Conservation (phyloP, 371 early-diverging fungal species). For the Mucor saturninus region DNA sequence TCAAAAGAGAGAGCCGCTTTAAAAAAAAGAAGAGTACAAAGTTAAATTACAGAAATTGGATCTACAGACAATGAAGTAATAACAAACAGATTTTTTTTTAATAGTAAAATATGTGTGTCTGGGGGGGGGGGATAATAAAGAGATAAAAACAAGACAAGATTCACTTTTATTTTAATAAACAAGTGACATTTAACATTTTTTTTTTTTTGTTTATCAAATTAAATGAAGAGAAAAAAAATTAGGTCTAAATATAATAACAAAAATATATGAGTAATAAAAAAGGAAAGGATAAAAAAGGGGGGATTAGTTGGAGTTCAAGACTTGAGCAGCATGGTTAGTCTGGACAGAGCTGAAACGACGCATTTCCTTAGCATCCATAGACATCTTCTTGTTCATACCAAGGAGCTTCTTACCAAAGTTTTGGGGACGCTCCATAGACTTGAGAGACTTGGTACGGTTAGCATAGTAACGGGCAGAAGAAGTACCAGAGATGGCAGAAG, state of each 20-base stretch:
- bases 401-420: constrained; percentile 48
- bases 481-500: constrained; percentile 37
- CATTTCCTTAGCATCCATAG: constrained; percentile 59
- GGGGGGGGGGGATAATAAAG: not conserved
- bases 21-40: too few relatives aligned
- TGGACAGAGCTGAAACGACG: constrained; percentile 60
- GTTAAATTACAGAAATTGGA: too few relatives aligned
- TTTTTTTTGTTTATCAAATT: constrained; percentile 7
- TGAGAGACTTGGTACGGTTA: constrained; percentile 37
- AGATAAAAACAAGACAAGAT: constrained; percentile 3
- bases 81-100: too few relatives aligned
- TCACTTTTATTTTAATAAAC: constrained; percentile 6
- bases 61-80: too few relatives aligned
- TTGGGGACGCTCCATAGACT: constrained; percentile 36
- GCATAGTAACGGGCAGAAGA: constrained; percentile 41
- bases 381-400: constrained; percentile 41
- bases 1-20: too few relatives aligned
- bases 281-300: not conserved
- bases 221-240: constrained; percentile 8
- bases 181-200: constrained; percentile 5
- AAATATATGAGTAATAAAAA: not conserved
- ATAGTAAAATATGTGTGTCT: too few relatives aligned
- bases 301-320: constrained; percentile 6
- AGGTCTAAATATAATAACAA: constrained; percentile 8
- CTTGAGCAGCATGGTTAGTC: constrained; percentile 22